Conservation (phyloP, 139 green algal species). For the Gonium pectorale region DNA sequence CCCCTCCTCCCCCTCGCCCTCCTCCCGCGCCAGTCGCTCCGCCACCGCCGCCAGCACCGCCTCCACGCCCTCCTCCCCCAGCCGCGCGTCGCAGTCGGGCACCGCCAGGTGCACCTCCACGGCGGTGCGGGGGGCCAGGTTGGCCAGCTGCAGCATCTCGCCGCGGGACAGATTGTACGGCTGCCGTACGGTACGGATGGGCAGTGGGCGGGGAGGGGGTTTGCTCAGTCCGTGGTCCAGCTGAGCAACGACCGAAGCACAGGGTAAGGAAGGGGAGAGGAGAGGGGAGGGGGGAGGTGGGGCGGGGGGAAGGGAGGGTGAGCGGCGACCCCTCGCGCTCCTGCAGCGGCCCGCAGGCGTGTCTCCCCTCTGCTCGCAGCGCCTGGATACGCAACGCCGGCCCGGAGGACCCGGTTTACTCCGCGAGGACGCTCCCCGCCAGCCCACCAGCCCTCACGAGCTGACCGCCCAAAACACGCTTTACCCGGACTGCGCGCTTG, state of each 20-base stretch:
- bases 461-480: too few species aligned
- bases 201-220: not conserved
- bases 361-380: too few species aligned
- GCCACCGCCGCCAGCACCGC: constrained; percentile 56
- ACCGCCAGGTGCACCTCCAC: constrained; percentile 73
- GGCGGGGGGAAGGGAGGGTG: not conserved
- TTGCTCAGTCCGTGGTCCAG: not conserved
- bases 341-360: too few species aligned
- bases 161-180: constrained; percentile 51
- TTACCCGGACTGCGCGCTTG: too few species aligned
- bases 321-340: too few species aligned
- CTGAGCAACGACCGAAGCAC: not conserved
- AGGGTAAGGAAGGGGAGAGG: not conserved
- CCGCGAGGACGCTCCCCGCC: too few species aligned
- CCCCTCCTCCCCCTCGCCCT: not conserved
- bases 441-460: too few species aligned
- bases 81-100: constrained; percentile 59
- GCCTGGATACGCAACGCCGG: too few species aligned
- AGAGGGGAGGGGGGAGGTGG: not conserved
- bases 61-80: constrained; percentile 63
- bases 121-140: constrained; percentile 55
- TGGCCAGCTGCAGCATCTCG: constrained; percentile 74
- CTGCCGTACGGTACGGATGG: not conserved
- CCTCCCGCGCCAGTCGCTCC: constrained; percentile 26
- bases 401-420: too few species aligned